Evolutionary conservation across 306 rosid genomes (phyloP).

Genomic region (Begonia peltatifolia): DNA sequence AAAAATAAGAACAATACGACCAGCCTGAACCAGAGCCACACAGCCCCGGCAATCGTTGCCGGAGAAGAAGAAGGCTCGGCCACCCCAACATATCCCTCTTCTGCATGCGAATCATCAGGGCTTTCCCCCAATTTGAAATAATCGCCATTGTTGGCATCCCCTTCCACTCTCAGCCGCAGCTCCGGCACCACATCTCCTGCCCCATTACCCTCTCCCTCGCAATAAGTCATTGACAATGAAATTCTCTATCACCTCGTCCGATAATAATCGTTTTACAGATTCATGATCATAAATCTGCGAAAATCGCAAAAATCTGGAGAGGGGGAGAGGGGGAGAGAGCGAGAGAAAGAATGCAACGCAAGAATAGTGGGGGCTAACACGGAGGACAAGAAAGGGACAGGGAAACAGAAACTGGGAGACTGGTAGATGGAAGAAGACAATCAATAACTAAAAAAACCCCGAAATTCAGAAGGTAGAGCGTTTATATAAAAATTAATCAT

Average conservation of each 20-base stretch:
- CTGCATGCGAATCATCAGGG: slow-evolving; percentile 20
- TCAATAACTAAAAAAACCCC: not conserved
- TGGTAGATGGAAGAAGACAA: slow-evolving; percentile 9
- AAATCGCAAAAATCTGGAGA: slow-evolving; percentile 7
- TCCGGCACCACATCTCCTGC: slow-evolving; percentile 41
- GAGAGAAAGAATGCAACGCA: too few species aligned
- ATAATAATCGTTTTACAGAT: not conserved
- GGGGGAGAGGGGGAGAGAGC: not conserved
- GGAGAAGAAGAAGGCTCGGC: slow-evolving; percentile 18
- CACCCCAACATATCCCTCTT: slow-evolving; percentile 10
- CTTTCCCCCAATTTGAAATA: slow-evolving; percentile 34
- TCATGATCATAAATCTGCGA: not conserved
- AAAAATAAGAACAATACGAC: slow-evolving; percentile 22
- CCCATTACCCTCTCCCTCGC: slow-evolving; percentile 24
- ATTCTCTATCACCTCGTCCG: slow-evolving; percentile 1
- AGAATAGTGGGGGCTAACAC: too few species aligned
- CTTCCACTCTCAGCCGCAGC: slow-evolving; percentile 25
- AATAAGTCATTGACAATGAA: slow-evolving; percentile 36
- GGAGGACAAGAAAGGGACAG: too few species aligned
- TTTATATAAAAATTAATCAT: not conserved
- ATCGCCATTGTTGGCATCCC: slow-evolving; percentile 35
- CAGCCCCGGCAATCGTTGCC: slow-evolving; percentile 6
- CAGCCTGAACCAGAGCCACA: slow-evolving; percentile 46
- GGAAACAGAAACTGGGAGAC: slow-evolving; percentile 5
- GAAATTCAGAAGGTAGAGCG: not conserved